Evolutionary conservation across 2,329 filamentous ascomycete genomes (phyloP).

Genomic region (Cadophora gregata): DNA sequence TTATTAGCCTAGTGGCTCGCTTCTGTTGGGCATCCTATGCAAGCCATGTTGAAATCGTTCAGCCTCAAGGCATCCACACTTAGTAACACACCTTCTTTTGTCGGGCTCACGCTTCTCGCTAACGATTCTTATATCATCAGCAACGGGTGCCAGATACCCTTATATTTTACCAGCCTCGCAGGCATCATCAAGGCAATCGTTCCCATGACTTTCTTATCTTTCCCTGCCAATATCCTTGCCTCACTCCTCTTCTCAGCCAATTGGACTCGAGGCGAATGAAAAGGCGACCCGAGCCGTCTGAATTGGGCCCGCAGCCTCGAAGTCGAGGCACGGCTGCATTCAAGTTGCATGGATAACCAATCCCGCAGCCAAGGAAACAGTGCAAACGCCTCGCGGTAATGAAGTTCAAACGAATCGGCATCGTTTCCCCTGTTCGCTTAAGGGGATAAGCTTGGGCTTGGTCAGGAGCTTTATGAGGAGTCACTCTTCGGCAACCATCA

Average conservation of each 20-base stretch:
- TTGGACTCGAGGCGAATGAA: conserved; percentile 24
- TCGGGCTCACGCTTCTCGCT: neutral
- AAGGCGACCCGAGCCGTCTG: conserved; percentile 32
- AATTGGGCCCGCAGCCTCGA: conserved; percentile 20
- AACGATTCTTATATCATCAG: neutral
- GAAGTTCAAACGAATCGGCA: conserved; percentile 26
- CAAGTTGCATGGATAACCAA: conserved; percentile 12
- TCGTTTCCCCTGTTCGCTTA: conserved; percentile 17
- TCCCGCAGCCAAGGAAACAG: neutral
- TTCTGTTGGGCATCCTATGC: neutral
- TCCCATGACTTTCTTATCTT: conserved; percentile 2
- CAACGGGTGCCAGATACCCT: neutral
- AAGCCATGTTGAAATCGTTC: neutral
- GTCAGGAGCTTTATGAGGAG: conserved; percentile 24
- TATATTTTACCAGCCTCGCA: conserved; percentile 18
- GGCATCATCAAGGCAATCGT: conserved; percentile 14
- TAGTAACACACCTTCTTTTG: neutral
- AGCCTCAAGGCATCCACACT: neutral
- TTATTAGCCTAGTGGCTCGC: too few relatives aligned
- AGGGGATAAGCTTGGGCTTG: conserved; percentile 16
- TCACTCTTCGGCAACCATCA: conserved; percentile 25
- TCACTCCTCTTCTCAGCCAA: conserved; percentile 25
- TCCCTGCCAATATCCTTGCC: neutral
- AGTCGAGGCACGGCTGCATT: conserved; percentile 26
- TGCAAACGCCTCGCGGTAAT: neutral